Evolutionary conservation across 169 alveolate genomes (phyloP), one percentile per base, ranked within the genome.

Genomic region (Plasmodium relictum): DNA sequence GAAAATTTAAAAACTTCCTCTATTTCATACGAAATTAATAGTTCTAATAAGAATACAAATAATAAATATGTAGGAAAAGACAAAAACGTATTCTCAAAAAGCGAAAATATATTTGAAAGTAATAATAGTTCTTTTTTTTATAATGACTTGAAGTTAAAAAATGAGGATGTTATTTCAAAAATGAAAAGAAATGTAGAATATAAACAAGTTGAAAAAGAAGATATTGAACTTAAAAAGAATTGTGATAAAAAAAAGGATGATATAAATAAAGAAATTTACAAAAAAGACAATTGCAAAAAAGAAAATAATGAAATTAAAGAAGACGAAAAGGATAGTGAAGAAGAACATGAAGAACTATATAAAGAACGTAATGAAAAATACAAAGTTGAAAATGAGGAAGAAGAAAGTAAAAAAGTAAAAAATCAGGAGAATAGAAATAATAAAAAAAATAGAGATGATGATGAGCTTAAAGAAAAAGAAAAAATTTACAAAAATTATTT

Each of bases 401-500:
- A 63, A 12, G 72, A 39, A 24, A 26, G 31, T 24, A n/a, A 12
- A 2, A 5, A 12, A 3, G 3, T 26, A 7, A 6, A 6, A 26
- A n/a, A 10, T 9, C 5, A 63, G 20, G 6, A 6, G 31, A 63
- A 63, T 3, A 18, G 7, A 16, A 63, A 24, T 9, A 7, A 63
- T 26, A 63, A 26, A 2, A 12, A 26, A 8, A 12, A 12, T 22
- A 24, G 24, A 63, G 20, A 31, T 63, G 24, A 24, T 26, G 24
- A 63, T 16, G 58, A 68, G 18, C 24, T 37, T 9, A 42, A 69
- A 42, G 37, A 69, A 12, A 10, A 24, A 2, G 78, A 48, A 16
- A 70, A n/a, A 26, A 8, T 16, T 10, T 70, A 70, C 24, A 70
- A 45, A 14, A 20, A 70, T 4, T 70, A 70, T 70, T 22, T 70